Conservation (phyloP, 495 filamentous ascomycete genomes). For the Penicillium argentinense region DNA sequence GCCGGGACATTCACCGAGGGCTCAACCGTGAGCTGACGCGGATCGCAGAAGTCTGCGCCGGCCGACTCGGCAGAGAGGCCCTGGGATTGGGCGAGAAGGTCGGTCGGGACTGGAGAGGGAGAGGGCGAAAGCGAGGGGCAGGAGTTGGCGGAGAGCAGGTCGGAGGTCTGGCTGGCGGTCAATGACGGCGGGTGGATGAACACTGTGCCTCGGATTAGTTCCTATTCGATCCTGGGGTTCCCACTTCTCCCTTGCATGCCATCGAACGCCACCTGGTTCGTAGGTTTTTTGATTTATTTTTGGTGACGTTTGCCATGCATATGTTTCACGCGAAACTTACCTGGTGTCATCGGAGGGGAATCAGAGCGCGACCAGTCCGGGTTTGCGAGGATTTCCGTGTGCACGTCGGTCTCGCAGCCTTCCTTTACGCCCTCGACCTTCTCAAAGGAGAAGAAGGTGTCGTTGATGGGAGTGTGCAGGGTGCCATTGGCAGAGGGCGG, state of each 20-base stretch:
- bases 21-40: conserved; percentile 83
- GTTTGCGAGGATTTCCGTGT: conserved; percentile 72
- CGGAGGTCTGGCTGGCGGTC: conserved; percentile 61
- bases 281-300: conserved; percentile 8
- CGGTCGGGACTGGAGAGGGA: conserved; percentile 66
- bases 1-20: conserved; percentile 51
- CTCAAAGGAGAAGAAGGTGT: conserved; percentile 72
- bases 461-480: conserved; percentile 79
- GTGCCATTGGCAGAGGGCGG: conserved; percentile 75
- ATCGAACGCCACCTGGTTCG: conserved; percentile 6
- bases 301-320: conserved; percentile 1
- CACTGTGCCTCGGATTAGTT: conserved; percentile 53
- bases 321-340: conserved; percentile 56
- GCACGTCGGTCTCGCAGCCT: conserved; percentile 71
- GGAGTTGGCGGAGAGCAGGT: conserved; percentile 68
- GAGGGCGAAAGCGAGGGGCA: conserved; percentile 84
- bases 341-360: conserved; percentile 90
- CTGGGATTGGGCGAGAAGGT: conserved; percentile 66
- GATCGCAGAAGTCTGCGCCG: conserved; percentile 79
- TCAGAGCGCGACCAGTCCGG: conserved; percentile 73
- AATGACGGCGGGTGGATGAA: conserved; percentile 77
- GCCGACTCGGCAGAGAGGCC: conserved; percentile 35
- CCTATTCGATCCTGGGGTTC: conserved; percentile 14
- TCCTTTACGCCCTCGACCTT: conserved; percentile 80
- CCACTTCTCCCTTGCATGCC: conserved; percentile 21